Base-by-base conservation (phyloP, 1,139 yeast genomes). In the Yamadazyma diospyri region DNA sequence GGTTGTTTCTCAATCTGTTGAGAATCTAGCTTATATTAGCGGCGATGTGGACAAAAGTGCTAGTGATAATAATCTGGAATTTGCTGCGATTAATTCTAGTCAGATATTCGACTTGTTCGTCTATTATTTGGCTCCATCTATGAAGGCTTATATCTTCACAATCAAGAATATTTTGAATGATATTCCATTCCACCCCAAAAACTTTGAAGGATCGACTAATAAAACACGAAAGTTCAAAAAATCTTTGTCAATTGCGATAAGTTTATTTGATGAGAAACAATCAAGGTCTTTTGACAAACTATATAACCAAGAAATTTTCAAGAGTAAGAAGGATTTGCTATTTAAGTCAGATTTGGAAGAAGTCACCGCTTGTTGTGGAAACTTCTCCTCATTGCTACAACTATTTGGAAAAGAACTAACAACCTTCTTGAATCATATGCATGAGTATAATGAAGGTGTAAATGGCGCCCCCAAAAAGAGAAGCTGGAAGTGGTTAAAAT, bases 321-420 rank as follows among this genome's bases (percentile, higher is more conserved):
- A 64, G 22, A 36, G 47, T 17, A 40, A 45, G 16, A 47, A 66
- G 0, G 66, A 63, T 26, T 49, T 62, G 30, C 55, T 61, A n/a
- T 64, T 68, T 30, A 69, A 72, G 38, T 74, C 84, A 1, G 81
- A 79, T 39, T 82, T 81, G 43, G 94, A 85, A 53, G 92, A 82
- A 43, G 82, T 83, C 4, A 84, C 92, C 1, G 95, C 95, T 0
- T 76, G 86, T 35, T 84, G 94, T 60, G 94, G 92, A 2, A 83
- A 85, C 49, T 85, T 84, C 50, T 71, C 88, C 0, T 74, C 80
- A 23, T 68, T 83, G 22, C 51, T 86, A 25, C 73, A 76, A 3
- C 77, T 81, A 36, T 78, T 77, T 47, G 79, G 86, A 1, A 64
- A 64, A 32, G 88, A 80, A 40, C 56, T 84, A 34, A 55, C 59